Base-by-base conservation (phyloP, 140 eudicot genomes). In the Flaveria floridana region DNA sequence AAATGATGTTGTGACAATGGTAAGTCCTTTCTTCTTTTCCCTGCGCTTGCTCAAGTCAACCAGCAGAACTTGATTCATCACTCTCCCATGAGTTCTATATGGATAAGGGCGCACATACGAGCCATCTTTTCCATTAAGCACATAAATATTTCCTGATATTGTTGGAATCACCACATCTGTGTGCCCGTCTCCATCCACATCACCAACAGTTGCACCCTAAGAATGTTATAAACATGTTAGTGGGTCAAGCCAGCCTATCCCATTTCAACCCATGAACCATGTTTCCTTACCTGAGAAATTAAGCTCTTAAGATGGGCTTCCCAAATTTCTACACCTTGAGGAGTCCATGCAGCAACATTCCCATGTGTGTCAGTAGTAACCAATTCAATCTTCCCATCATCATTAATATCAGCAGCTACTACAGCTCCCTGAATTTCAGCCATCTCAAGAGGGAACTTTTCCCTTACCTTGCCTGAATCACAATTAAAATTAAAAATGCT, bases 391-490 rank as follows among this genome's bases (percentile, higher is more conserved):
- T 90, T 90, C 47, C 97, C 99, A 71, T 94, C 99, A 68, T 94
- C 99, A 65, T 94, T 94, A 20, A 94, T 88, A 83, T 94, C 99
- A 46, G 95, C 99, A 62, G 99, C 99, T 34, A 90, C 78, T 55
- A 90, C 99, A 16, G 91, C 89, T 71, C 95, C 99, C 83, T 94
- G 99, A 77, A 94, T 88, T 84, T 94, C 97, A 85, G 99, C 99
- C 99, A 94, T 90, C 70, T 85, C 90, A 70, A 94, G 96, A 72
- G 99, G 99, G 68, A 94, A 94, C 58, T 90, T 90, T 65, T 94
- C 96, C 85, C 99, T 84, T 68, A 86, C 86, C 58, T 90, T 90
- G 62, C 99, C 99, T 94, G 91, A 70, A 79, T 69, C 47, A 73
- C 74, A 70, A 58, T 28, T 15, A 15, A 34, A 34, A 34, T 30